Evolutionary conservation across 140 eudicot genomes (phyloP).

Genomic region (Cichorium intybus): DNA sequence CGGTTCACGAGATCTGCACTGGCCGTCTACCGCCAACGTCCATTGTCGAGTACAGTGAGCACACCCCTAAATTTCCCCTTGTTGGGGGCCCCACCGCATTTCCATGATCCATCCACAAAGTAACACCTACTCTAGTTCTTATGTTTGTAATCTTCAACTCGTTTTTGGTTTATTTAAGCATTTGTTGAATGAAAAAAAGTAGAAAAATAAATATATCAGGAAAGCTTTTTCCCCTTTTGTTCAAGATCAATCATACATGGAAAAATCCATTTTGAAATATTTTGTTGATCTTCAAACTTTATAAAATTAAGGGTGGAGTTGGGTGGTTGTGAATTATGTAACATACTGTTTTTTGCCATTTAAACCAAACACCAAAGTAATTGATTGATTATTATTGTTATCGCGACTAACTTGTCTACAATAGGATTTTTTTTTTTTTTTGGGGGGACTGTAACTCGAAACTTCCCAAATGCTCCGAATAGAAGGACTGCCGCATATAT

Average conservation of each 20-base stretch:
- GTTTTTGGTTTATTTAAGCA: conserved; percentile 19
- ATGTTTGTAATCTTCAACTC: conserved; percentile 20
- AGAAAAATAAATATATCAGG: conserved; percentile 15
- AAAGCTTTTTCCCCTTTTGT: conserved; percentile 14
- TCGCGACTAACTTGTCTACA: too few species aligned
- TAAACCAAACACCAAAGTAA: neutral
- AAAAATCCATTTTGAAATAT: conserved; percentile 2
- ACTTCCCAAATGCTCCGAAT: too few species aligned
- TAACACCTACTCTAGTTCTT: conserved; percentile 16
- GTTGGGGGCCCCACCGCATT: conserved; percentile 29
- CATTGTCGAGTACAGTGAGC: conserved; percentile 68
- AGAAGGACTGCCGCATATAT: too few species aligned
- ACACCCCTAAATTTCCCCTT: conserved; percentile 39
- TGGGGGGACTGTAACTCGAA: too few species aligned
- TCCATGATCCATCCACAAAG: conserved; percentile 7
- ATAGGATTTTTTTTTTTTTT: too few species aligned
- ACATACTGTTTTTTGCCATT: neutral
- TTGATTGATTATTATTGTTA: too few species aligned
- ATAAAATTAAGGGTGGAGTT: neutral
- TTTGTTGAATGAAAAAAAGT: conserved; percentile 27
- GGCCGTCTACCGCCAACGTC: conserved; percentile 78
- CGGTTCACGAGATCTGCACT: conserved; percentile 80
- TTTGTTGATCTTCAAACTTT: neutral
- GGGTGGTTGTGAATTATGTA: neutral
- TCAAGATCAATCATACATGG: conserved; percentile 30